phyloP scores from a whole-genome alignment of 148 eudicot genomes.

The Persicaria tinctoria region DNA sequence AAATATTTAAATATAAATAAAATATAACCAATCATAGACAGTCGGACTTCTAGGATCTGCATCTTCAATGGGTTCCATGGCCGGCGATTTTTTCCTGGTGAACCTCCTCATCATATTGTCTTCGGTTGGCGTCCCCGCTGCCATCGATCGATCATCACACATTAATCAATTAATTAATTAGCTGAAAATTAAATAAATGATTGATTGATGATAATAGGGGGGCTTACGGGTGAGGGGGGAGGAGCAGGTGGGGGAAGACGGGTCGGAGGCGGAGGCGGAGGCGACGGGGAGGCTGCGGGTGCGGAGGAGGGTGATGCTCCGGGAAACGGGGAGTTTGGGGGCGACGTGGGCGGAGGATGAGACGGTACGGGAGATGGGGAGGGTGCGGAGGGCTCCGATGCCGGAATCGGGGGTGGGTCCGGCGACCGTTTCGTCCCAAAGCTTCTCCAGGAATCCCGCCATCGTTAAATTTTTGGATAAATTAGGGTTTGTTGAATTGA shows the following conservation, averaged over 20 bases:
- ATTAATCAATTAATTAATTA: not conserved
- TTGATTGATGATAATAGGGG: not conserved
- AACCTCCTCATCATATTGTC: not conserved
- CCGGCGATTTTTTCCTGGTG: conserved; percentile 41
- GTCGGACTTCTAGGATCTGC: conserved; percentile 30
- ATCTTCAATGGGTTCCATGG: conserved; percentile 21
- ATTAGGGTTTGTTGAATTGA: not conserved
- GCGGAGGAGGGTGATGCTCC: conserved; percentile 5
- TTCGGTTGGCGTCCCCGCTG: conserved; percentile 7
- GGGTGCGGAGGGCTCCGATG: conserved; percentile 32
- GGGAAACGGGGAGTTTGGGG: conserved; percentile 6
- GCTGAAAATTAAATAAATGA: not conserved
- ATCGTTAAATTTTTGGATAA: not conserved
- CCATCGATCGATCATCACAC: not conserved
- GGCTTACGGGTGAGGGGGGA: conserved; percentile 1
- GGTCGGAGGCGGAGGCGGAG: conserved; percentile 1
- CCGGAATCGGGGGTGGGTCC: conserved; percentile 62
- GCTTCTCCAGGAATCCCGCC: conserved; percentile 65
- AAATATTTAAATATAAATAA: not conserved
- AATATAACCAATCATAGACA: conserved; percentile 54
- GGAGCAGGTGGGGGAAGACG: not conserved
- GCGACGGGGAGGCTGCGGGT: conserved; percentile 7
- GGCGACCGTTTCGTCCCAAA: conserved; percentile 82
- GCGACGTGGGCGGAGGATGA: not conserved
- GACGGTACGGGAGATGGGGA: not conserved